Evolutionary conservation across 306 rosid species (phyloP), one percentile per base, ranked within the genome.

Genomic region (Prunus mira): DNA sequence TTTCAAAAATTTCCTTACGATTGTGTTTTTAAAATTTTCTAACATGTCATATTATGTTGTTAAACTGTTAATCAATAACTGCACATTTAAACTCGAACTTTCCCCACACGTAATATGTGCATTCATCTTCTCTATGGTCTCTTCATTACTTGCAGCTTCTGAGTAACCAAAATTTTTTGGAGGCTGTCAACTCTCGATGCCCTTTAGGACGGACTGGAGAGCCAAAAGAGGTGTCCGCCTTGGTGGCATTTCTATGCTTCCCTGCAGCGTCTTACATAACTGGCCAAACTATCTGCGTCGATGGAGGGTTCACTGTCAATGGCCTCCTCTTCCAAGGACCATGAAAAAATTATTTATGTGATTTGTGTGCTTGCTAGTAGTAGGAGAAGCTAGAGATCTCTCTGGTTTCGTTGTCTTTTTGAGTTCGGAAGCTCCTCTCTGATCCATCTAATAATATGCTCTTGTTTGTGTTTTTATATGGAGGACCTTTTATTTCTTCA

Each of bases 201-300:
- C 84, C 91, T 22, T 57, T 87, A 28, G 82, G 81, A 72, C 72
- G 89, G 0, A 13, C 65, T 2, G 91, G 89, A 76, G 86, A 85
- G 65, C 43, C 86, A 19, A 65, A 76, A 4, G 83, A 86, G 34
- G 87, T 88, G 54, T 83, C 89, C 3, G 82, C 83, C 0, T 50
- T 86, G 80, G 88, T 88, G 50, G 85, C 86, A 12, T 83, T 86
- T 72, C 78, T 86, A 1, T 85, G 87, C 70, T 63, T 85, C 20
- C 89, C 89, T 12, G 77, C 84, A 11, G 84, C 87, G 4, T 81
- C 88, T 6, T 84, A 74, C 63, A 74, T 78, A 18, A 81, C 83
- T 4, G 85, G 85, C 3, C 88, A 84, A 34, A 81, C 73, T 3
- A 65, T 84, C 12, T 64, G 83, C 41, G 69, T 81, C 1, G 83